These are phyloP conservation scores for Xeromyces bisporus DNA, from an alignment of 495 filamentous ascomycete species.

Conservation along the genomic window DNA sequence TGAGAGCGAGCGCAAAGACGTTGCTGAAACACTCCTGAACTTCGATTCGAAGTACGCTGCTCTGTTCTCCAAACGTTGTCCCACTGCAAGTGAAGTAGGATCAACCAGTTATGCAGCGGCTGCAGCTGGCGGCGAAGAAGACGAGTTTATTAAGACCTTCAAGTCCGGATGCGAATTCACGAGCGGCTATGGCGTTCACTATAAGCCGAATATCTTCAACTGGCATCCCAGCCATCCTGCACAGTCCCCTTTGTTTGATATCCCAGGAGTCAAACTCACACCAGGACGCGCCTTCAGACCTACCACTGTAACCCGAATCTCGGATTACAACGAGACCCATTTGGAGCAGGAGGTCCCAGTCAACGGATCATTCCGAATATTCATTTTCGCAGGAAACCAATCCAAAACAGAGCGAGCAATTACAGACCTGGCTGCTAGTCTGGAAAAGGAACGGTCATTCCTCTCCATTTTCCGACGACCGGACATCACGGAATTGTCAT, in stretches of 20 bases:
- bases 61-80: constrained; percentile 45
- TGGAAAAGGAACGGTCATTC: constrained; percentile 52
- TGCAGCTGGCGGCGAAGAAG: constrained; percentile 24
- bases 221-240: constrained; percentile 58
- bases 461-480: constrained; percentile 42
- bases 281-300: constrained; percentile 58
- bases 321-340: constrained; percentile 72
- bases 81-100: constrained; percentile 39
- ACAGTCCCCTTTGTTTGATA: constrained; percentile 47
- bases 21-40: constrained; percentile 51
- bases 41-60: constrained; percentile 55
- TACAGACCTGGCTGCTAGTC: constrained; percentile 45
- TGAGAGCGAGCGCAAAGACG: constrained; percentile 49
- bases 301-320: constrained; percentile 62
- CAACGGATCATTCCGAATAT: constrained; percentile 77
- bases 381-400: constrained; percentile 62
- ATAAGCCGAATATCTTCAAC: constrained; percentile 47
- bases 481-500: constrained; percentile 46
- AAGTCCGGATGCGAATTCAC: constrained; percentile 50
- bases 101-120: constrained; percentile 22
- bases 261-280: constrained; percentile 40
- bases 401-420: constrained; percentile 41
- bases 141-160: constrained; percentile 48
- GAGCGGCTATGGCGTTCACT: constrained; percentile 46
- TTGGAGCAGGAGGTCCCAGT: constrained; percentile 76